These are phyloP conservation scores for Hypsizygus marmoreus DNA, from an alignment of 768 basidiomycete species.

Conservation along the genomic window DNA sequence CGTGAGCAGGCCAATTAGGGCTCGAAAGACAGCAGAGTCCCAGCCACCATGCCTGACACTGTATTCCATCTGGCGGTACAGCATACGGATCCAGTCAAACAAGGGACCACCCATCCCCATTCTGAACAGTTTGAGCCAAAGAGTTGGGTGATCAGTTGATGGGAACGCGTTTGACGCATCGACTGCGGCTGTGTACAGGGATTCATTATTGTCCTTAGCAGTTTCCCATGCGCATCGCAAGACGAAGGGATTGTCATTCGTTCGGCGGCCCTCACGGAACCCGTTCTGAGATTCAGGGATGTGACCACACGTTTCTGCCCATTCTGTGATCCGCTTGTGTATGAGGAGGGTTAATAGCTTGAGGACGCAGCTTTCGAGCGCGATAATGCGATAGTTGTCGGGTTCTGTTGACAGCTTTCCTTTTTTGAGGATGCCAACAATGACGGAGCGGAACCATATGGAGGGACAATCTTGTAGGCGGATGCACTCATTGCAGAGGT, in stretches of 20 bases:
- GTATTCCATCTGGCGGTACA: conserved; percentile 12
- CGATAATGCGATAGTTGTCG: background rate
- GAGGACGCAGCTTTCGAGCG: background rate
- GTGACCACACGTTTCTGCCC: background rate
- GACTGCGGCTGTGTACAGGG: too few relatives aligned
- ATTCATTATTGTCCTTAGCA: too few relatives aligned
- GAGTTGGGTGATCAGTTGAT: conserved; percentile 14
- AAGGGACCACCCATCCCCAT: conserved; percentile 4
- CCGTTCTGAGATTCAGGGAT: background rate
- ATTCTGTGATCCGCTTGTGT: background rate
- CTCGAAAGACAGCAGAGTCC: background rate
- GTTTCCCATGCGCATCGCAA: too few relatives aligned
- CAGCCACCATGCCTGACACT: background rate
- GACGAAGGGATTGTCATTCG: conserved; percentile 17
- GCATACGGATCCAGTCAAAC: conserved; percentile 15
- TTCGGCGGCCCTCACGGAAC: conserved; percentile 7
- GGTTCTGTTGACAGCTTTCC: background rate
- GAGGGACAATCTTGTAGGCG: conserved; percentile 8
- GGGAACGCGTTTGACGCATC: conserved; percentile 14
- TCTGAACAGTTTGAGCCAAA: conserved; percentile 13
- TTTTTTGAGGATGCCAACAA: conserved; percentile 8
- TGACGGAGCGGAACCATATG: conserved; percentile 17
- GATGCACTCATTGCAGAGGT: conserved; percentile 18
- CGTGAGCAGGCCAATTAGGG: background rate
- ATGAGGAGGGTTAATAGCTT: background rate